phyloP scores from a whole-genome alignment of 2,329 filamentous ascomycete genomes.

The Delphinella strobiligena region DNA sequence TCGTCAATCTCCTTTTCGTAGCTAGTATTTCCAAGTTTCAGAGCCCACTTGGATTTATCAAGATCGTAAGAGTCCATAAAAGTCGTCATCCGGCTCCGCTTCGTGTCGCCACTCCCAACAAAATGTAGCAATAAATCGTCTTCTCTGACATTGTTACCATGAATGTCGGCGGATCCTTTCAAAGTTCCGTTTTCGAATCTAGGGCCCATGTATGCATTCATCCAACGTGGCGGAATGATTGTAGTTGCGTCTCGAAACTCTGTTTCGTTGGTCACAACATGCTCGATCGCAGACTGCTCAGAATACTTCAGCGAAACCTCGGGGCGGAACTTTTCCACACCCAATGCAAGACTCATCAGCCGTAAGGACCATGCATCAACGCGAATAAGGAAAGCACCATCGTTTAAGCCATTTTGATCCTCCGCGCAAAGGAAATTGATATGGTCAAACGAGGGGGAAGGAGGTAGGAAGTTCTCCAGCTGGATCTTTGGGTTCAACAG shows the following conservation, averaged over 20 bases:
- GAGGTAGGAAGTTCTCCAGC: slow-evolving; percentile 28
- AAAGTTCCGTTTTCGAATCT: background rate
- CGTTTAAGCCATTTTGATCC: slow-evolving; percentile 32
- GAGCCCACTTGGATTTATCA: background rate
- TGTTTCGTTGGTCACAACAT: slow-evolving; percentile 19
- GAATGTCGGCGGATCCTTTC: background rate
- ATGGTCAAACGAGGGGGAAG: slow-evolving; percentile 21
- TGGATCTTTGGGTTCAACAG: slow-evolving; percentile 32
- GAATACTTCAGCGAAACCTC: slow-evolving; percentile 27
- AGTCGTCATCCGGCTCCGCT: background rate
- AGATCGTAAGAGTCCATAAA: background rate
- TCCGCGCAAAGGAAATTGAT: slow-evolving; percentile 25
- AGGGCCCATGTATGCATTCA: slow-evolving; percentile 26
- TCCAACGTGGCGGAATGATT: slow-evolving; percentile 28
- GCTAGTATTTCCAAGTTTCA: background rate
- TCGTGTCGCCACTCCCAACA: background rate
- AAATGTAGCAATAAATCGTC: background rate
- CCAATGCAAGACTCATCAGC: background rate
- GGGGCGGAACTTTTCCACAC: slow-evolving; percentile 26
- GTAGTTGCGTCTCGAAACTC: slow-evolving; percentile 3
- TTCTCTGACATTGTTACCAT: background rate
- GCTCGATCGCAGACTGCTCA: slow-evolving; percentile 30
- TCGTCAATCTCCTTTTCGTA: background rate
- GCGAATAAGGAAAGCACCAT: slow-evolving; percentile 30
- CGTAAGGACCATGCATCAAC: slow-evolving; percentile 23